phyloP scores from a whole-genome alignment of 2,329 filamentous ascomycete genomes.

The Akanthomyces dipterigenus region DNA sequence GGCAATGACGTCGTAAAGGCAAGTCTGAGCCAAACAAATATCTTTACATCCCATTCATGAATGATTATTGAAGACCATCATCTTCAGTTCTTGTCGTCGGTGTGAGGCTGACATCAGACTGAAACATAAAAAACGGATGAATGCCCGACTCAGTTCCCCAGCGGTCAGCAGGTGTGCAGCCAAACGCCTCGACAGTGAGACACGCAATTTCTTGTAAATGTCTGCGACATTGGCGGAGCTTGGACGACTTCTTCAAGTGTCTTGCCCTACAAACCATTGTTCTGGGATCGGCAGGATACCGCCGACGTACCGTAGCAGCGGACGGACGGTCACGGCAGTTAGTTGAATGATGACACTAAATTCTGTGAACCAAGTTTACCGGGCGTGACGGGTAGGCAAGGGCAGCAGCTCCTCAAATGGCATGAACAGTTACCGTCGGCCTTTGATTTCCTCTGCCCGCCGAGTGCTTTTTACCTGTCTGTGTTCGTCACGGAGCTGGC shows the following conservation, averaged over 20 bases:
- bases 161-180: not conserved
- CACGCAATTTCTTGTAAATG: not conserved
- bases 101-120: not conserved
- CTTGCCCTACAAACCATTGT: not conserved
- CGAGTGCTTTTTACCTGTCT: not conserved
- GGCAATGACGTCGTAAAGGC: constrained; percentile 53
- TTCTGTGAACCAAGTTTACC: no score
- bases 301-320: no score
- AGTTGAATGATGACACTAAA: no score
- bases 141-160: not conserved
- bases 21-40: constrained; percentile 50
- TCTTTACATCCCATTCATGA: no score
- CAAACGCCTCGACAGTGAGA: not conserved
- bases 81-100: no score
- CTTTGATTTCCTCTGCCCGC: no score
- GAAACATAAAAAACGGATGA: not conserved
- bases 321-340: no score
- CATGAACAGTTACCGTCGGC: no score
- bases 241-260: not conserved
- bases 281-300: not conserved
- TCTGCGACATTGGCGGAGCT: not conserved
- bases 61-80: no score
- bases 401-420: no score
- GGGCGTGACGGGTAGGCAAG: no score
- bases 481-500: not conserved